A percentile compares a stretch with the other conserved stretches of the same genome.
phyloP scores from a whole-genome alignment of 1,139 yeast genomes.

The Petasospora rhodanensis region DNA sequence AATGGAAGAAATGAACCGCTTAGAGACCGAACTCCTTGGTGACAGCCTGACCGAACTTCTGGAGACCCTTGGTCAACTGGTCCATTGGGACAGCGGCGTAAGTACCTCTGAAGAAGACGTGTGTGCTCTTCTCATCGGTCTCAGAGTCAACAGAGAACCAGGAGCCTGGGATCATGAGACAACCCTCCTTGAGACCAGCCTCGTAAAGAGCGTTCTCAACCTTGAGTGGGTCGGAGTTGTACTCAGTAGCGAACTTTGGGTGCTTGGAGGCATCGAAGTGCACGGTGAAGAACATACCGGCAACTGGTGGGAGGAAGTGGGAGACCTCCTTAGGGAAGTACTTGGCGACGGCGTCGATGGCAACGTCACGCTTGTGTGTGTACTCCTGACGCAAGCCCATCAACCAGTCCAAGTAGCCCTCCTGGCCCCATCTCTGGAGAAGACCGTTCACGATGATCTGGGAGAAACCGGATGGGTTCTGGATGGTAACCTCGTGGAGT shows the following conservation, averaged over 20 bases:
- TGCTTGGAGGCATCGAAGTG: slow-evolving; percentile 73
- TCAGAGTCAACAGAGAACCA: slow-evolving; percentile 61
- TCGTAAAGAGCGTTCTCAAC: slow-evolving; percentile 67
- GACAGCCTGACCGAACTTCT: slow-evolving; percentile 53
- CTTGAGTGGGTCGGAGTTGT: slow-evolving; percentile 46
- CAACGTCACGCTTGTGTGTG: slow-evolving; percentile 70
- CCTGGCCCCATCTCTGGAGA: slow-evolving; percentile 67
- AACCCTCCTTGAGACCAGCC: slow-evolving; percentile 57
- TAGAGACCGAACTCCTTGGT: slow-evolving; percentile 34
- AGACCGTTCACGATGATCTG: slow-evolving; percentile 61
- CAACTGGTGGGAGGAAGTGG: slow-evolving; percentile 67
- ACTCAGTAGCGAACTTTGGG: slow-evolving; percentile 58
- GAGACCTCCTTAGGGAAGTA: slow-evolving; percentile 56
- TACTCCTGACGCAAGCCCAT: slow-evolving; percentile 75
- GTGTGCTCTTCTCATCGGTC: slow-evolving; percentile 31
- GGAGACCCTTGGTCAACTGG: slow-evolving; percentile 46
- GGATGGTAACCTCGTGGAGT: slow-evolving; percentile 75
- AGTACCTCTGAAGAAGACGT: slow-evolving; percentile 82
- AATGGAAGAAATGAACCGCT: too few species aligned
- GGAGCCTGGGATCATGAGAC: slow-evolving; percentile 82
- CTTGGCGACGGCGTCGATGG: slow-evolving; percentile 61
- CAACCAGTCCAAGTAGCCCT: slow-evolving; percentile 79
- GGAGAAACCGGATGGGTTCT: slow-evolving; percentile 76
- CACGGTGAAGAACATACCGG: slow-evolving; percentile 92
- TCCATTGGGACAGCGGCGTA: slow-evolving; percentile 70